Evolutionary conservation across 2,329 filamentous ascomycete genomes (phyloP).

Genomic region (Aspergillus hiratsukae): DNA sequence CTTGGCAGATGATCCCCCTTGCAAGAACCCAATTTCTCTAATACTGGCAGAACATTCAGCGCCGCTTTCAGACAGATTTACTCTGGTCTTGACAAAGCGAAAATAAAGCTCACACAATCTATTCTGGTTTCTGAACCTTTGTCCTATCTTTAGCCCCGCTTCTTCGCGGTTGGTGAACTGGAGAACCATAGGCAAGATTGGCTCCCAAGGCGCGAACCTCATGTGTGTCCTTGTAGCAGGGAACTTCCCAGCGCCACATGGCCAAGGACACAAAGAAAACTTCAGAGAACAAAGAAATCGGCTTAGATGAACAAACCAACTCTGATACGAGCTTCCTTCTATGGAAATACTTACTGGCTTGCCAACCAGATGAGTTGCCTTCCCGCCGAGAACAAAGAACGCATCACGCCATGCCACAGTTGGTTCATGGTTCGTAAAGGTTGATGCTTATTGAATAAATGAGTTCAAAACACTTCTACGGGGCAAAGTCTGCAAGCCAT

Average conservation of each 20-base stretch:
- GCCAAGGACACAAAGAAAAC: background rate
- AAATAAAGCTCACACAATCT: background rate
- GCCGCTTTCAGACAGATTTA: background rate
- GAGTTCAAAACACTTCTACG: background rate
- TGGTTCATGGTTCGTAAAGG: background rate
- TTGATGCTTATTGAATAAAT: background rate
- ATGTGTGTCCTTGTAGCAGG: background rate
- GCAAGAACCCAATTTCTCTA: background rate
- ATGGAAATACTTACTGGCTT: background rate
- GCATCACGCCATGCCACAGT: background rate
- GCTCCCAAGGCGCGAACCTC: background rate
- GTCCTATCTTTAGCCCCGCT: background rate
- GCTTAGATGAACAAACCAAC: background rate
- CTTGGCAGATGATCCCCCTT: background rate
- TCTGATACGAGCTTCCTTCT: background rate
- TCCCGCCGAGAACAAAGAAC: conserved; percentile 7
- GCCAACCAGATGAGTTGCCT: background rate
- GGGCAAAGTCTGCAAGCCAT: background rate
- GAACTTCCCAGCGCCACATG: background rate
- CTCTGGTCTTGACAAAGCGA: background rate
- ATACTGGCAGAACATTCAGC: background rate
- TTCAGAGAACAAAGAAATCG: background rate
- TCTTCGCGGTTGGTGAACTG: background rate
- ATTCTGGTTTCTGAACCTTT: background rate
- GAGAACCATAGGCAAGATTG: background rate